Evolutionary conservation across 2,329 filamentous ascomycete genomes (phyloP).

Genomic region (Talaromyces sp.): DNA sequence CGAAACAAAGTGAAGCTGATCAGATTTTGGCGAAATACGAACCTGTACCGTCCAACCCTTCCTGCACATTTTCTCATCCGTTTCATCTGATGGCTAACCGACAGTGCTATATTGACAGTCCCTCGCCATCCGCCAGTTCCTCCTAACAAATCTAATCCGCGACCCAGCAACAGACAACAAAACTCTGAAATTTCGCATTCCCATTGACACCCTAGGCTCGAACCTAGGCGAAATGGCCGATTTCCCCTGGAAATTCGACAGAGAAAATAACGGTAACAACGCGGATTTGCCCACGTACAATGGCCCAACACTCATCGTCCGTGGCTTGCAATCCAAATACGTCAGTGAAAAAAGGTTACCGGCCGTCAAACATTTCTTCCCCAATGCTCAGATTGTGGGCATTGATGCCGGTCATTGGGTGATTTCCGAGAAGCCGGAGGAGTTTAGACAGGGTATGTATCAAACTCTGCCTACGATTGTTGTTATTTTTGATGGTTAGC

Average conservation of each 20-base stretch:
- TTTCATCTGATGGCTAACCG: neutral
- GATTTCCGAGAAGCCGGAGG: constrained; percentile 42
- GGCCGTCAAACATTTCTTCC: constrained; percentile 39
- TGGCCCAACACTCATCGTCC: constrained; percentile 73
- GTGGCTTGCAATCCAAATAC: constrained; percentile 39
- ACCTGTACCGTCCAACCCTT: constrained; percentile 40
- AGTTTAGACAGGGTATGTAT: constrained; percentile 35
- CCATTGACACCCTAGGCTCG: constrained; percentile 63
- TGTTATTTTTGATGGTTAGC: neutral
- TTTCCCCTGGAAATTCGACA: constrained; percentile 67
- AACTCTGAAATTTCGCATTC: constrained; percentile 70
- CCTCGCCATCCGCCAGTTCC: constrained; percentile 77
- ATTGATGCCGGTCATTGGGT: constrained; percentile 43
- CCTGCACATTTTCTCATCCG: no score
- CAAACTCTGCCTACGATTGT: neutral
- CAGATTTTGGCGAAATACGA: constrained; percentile 71
- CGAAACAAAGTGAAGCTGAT: constrained; percentile 72
- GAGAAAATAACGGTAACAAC: constrained; percentile 49
- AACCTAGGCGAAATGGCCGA: constrained; percentile 73
- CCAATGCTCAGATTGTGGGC: constrained; percentile 35
- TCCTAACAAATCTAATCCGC: constrained; percentile 76
- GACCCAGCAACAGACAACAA: constrained; percentile 47
- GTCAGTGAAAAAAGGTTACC: constrained; percentile 38
- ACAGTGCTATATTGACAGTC: constrained; percentile 40
- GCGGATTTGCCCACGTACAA: constrained; percentile 50